Evolutionary conservation across 352 stramenopile genomes (phyloP).

Genomic region (Phytophthora agathidicida): DNA sequence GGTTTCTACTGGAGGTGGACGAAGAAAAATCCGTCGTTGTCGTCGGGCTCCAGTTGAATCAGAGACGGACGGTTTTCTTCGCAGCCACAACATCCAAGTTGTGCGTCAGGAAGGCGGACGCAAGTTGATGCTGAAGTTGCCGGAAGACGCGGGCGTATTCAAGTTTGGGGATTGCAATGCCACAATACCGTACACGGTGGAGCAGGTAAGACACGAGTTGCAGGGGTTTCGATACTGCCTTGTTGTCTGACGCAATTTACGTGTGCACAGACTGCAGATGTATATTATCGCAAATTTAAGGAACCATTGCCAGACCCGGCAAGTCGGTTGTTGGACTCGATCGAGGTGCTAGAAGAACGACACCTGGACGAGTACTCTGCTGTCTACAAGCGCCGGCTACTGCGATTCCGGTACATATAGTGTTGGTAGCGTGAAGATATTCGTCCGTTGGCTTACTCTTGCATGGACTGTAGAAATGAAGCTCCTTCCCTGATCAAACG

Average conservation of each 20-base stretch:
- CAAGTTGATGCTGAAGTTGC: constrained; percentile 42
- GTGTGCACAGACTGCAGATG: constrained; percentile 48
- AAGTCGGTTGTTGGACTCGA: constrained; percentile 49
- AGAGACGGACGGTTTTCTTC: constrained; percentile 43
- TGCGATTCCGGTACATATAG: constrained; percentile 55
- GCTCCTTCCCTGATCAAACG: constrained; percentile 79
- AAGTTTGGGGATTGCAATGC: constrained; percentile 57
- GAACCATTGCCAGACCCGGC: constrained; percentile 71
- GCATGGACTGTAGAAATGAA: constrained; percentile 52
- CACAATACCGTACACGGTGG: constrained; percentile 58
- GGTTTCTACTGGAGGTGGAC: constrained; percentile 13
- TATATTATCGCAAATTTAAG: constrained; percentile 87
- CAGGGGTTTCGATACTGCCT: no score
- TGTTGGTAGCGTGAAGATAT: no score
- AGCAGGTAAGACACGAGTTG: constrained; percentile 73
- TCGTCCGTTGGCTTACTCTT: background rate
- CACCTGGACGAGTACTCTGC: constrained; percentile 58
- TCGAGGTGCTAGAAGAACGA: constrained; percentile 54
- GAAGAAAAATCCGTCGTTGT: constrained; percentile 20
- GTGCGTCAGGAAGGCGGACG: constrained; percentile 30
- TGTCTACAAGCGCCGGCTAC: constrained; percentile 63
- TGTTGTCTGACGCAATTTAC: background rate
- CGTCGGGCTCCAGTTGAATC: constrained; percentile 14
- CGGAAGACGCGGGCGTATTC: constrained; percentile 45
- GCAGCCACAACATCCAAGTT: constrained; percentile 48